Evolutionary conservation across 495 filamentous ascomycete genomes (phyloP), one percentile per base, ranked within the genome.

Genomic region (Neurospora tetraspora): DNA sequence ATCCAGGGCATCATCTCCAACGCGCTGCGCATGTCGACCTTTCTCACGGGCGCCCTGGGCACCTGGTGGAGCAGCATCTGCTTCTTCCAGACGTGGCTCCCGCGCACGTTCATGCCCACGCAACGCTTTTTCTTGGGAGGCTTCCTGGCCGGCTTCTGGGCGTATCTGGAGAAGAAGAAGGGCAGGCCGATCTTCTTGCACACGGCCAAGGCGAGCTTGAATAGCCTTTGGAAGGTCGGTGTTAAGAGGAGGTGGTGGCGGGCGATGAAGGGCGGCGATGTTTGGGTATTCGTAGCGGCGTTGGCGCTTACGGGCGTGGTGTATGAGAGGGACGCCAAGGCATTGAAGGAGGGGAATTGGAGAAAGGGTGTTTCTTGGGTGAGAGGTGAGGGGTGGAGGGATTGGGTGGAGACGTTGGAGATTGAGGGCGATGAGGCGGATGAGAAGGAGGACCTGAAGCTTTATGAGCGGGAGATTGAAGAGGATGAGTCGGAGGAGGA

Each of bases 111-210:
- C 23, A 82, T 98, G n/a, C 88, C 94, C 1, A 93, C 89, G 5
- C 89, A 92, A 76, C 87, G 96, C 5, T 95, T 94, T 84, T 97
- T 94, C 85, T 80, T 97, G 4, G 94, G 93, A 71, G 96, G 96
- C 18, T 91, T 93, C 73, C 72, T 96, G 7, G 93, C 91, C 1
- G 96, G 96, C 2, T 76, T 94, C 20, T 97, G 94, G 88, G 92
- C 92, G 5, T 89, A 92, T 78, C 80, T 97, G 14, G 87, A 92
- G 74, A 59, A 88, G 34, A 82, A 84, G 18, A 84, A 88, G 68
- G 91, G 90, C 45, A 78, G 91, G 9, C 81, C 82, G 5, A 88
- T 89, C 71, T 92, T 92, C 79, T 74, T 97, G 74, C 93, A 94
- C 75, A 88, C 88, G 59, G 89, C 90, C 72, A 86, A 94, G 27